These are phyloP conservation scores for Trifolium pratense DNA, from an alignment of 306 rosid genomes.

Conservation along the genomic window DNA sequence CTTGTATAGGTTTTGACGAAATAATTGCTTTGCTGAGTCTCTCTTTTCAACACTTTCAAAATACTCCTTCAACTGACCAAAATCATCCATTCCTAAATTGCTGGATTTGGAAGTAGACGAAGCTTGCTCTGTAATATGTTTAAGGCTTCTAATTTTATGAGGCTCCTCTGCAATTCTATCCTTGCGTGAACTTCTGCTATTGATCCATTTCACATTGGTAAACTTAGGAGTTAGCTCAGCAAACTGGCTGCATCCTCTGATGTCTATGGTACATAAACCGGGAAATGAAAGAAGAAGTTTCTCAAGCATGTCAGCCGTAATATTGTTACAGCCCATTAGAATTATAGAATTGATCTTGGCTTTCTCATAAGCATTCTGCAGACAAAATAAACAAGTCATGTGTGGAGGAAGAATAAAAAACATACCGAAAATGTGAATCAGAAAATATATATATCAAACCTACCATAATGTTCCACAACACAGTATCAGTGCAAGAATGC, in stretches of 20 bases:
- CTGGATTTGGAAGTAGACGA: conserved; percentile 62
- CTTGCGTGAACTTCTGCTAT: conserved; percentile 61
- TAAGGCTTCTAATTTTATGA: conserved; percentile 75
- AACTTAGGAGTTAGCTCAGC: conserved; percentile 68
- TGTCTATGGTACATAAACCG: conserved; percentile 71
- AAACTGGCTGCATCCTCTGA: conserved; percentile 90
- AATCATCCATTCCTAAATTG: conserved; percentile 74
- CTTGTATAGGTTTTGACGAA: conserved; percentile 86
- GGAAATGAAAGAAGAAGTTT: conserved; percentile 76
- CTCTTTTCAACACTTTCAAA: conserved; percentile 96
- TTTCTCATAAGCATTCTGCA: conserved; percentile 76
- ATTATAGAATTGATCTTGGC: conserved; percentile 78
- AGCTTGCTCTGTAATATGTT: conserved; percentile 64
- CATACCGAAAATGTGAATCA: conserved; percentile 23
- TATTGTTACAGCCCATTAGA: conserved; percentile 76
- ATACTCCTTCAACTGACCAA: conserved; percentile 90
- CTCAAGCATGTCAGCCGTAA: conserved; percentile 75
- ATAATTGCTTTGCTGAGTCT: conserved; percentile 78
- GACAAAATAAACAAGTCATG: conserved; percentile 48
- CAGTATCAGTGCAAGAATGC: conserved; percentile 73
- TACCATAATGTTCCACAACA: conserved; percentile 75
- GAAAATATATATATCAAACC: conserved; percentile 45
- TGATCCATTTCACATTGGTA: conserved; percentile 79
- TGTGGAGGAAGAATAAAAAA: conserved; percentile 26
- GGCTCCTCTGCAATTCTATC: conserved; percentile 62